Percentiles rank a stretch among this genome's conserved stretches.
phyloP scores from a whole-genome alignment of 2,329 filamentous ascomycete genomes.

The Keithomyces neogunnii region DNA sequence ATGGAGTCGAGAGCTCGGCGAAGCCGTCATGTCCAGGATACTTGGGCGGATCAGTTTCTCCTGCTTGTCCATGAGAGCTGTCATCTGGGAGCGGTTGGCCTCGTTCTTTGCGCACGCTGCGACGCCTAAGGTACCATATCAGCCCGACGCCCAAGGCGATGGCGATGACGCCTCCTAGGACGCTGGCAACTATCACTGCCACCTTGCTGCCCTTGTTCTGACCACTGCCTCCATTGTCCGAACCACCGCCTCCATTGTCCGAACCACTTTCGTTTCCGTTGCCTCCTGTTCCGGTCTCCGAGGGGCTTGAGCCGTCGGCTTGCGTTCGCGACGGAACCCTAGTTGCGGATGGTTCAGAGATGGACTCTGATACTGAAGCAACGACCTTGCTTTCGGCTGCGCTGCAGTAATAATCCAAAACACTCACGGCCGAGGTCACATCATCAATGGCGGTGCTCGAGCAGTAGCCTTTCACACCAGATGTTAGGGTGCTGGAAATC shows the following conservation, averaged over 20 bases:
- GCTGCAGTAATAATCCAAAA: slow-evolving; percentile 41
- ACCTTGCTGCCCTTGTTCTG: slow-evolving; percentile 15
- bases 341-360: slow-evolving; percentile 7
- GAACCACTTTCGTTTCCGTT: slow-evolving; percentile 7
- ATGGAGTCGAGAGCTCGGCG: slow-evolving; percentile 13
- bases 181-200: slow-evolving; percentile 24
- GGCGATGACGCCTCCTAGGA: slow-evolving; percentile 18
- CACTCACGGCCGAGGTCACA: slow-evolving; percentile 34
- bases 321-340: slow-evolving; percentile 11
- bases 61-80: slow-evolving; percentile 5
- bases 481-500: slow-evolving; percentile 35
- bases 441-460: slow-evolving; percentile 33
- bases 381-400: slow-evolving; percentile 35
- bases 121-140: slow-evolving; percentile 27
- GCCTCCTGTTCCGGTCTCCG: slow-evolving; percentile 7
- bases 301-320: slow-evolving; percentile 6
- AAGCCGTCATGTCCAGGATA: slow-evolving; percentile 6
- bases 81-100: slow-evolving; percentile 15
- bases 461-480: slow-evolving; percentile 35
- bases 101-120: slow-evolving; percentile 18
- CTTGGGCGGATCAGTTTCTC: slow-evolving; percentile 3
- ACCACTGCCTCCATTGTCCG: slow-evolving; percentile 8
- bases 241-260: slow-evolving; percentile 6
- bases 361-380: slow-evolving; percentile 32
- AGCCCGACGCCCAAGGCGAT: slow-evolving; percentile 19